These are phyloP conservation scores for Kandelia obovata DNA, from an alignment of 345 rosid genomes.

Conservation along the genomic window DNA sequence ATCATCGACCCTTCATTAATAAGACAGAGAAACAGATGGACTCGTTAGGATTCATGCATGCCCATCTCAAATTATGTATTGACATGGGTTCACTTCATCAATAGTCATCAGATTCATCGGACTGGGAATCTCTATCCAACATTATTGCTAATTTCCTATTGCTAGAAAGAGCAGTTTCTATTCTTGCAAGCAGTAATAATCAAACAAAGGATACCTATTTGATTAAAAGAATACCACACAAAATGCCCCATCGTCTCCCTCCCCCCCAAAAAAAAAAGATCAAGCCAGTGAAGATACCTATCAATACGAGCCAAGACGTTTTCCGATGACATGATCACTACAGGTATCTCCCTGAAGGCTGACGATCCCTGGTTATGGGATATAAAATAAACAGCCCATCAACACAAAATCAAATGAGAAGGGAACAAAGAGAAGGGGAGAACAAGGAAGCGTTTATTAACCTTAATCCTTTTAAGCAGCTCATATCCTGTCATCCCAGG, in stretches of 20 bases:
- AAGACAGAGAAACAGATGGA: too few relatives aligned
- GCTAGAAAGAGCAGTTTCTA: too few relatives aligned
- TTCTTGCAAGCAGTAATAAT: too few relatives aligned
- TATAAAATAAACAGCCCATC: background rate
- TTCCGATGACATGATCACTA: slow-evolving; percentile 87
- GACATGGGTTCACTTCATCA: too few relatives aligned
- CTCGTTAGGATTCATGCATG: too few relatives aligned
- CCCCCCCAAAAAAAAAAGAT: background rate
- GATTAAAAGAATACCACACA: background rate
- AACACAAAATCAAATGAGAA: background rate
- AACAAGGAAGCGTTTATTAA: slow-evolving; percentile 3
- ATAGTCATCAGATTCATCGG: too few relatives aligned
- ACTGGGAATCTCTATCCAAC: too few relatives aligned
- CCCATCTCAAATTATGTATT: too few relatives aligned
- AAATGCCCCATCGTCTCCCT: too few relatives aligned
- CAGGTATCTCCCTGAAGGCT: slow-evolving; percentile 69
- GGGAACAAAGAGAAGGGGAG: background rate
- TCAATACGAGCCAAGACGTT: slow-evolving; percentile 67
- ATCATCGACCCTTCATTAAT: too few relatives aligned
- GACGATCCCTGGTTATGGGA: slow-evolving; percentile 54
- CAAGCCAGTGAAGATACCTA: slow-evolving; percentile 36
- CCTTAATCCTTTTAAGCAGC: slow-evolving; percentile 73
- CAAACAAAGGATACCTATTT: too few relatives aligned
- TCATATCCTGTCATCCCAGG: slow-evolving; percentile 89
- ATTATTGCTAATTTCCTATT: too few relatives aligned